These are phyloP conservation scores for Lodderomyces elongisporus DNA, from an alignment of 1,139 yeast genomes.

Conservation along the genomic window DNA sequence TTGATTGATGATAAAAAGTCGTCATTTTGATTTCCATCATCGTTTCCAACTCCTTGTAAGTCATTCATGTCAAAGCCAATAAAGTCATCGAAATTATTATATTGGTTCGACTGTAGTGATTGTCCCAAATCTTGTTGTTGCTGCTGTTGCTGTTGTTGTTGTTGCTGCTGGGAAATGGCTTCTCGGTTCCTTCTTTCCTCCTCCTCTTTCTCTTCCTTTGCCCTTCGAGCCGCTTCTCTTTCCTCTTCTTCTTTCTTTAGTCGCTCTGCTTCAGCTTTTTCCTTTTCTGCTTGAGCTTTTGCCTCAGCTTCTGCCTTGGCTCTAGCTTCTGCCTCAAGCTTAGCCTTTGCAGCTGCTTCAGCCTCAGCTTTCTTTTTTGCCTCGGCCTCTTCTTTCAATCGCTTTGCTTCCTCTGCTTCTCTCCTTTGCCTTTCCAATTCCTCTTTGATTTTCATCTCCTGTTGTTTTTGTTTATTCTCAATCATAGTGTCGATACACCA, in stretches of 20 bases:
- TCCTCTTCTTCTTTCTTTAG: slow-evolving; percentile 13
- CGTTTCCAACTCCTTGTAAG: slow-evolving; percentile 14
- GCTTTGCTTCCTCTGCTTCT: slow-evolving; percentile 17
- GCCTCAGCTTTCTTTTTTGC: slow-evolving; percentile 18
- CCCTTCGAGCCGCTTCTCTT: no score
- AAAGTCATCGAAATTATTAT: slow-evolving; percentile 13
- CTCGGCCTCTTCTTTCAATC: slow-evolving; percentile 19
- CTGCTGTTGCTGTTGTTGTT: slow-evolving; percentile 7
- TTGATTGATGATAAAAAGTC: slow-evolving; percentile 34
- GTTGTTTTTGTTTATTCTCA: slow-evolving; percentile 40
- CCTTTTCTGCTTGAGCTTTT: slow-evolving; percentile 11
- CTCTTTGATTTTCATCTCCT: slow-evolving; percentile 37
- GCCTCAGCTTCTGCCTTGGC: slow-evolving; percentile 16
- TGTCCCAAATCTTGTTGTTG: slow-evolving; percentile 7
- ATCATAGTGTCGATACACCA: slow-evolving; percentile 46
- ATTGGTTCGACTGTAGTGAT: slow-evolving; percentile 6
- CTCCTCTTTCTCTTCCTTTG: slow-evolving; percentile 10
- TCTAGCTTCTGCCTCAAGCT: slow-evolving; percentile 16
- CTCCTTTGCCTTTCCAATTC: slow-evolving; percentile 34
- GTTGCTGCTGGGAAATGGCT: slow-evolving; percentile 6
- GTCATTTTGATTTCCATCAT: slow-evolving; percentile 32
- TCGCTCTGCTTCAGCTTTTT: slow-evolving; percentile 15
- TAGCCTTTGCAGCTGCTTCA: slow-evolving; percentile 15
- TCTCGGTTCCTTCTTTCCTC: slow-evolving; percentile 7
- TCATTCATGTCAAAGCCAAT: slow-evolving; percentile 12